Base-by-base conservation (phyloP, 164 flowering plant genomes). In the Umbilicus rupestris region DNA sequence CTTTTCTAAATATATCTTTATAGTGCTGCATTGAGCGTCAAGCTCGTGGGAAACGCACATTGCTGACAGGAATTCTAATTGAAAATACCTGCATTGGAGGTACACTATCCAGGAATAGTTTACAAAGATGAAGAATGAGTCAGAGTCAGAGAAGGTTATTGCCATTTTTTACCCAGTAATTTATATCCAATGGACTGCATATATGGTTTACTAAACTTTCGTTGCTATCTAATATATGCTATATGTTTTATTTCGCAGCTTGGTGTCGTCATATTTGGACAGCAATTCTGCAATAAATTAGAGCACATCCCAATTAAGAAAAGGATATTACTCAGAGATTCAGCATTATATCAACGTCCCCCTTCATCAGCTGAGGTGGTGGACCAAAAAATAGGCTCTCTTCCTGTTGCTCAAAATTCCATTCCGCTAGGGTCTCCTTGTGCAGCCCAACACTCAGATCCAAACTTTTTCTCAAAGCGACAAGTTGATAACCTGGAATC, bases 291-390 rank as follows among this genome's bases (percentile, higher is more conserved):
- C 66, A 84, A 77, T 16, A 76, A 77, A 67, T 55, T 72, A 50
- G 90, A 82, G 77, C 79, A 77, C 71, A 76, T 89, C 17, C 96
- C 96, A 15, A 76, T 84, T 57, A 89, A 89, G 81, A 89, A 89
- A 67, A 79, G 96, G 72, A 85, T 83, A 73, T 71, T 73, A 57
- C 42, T 78, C 45, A 76, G 72, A 30, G 72, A 85, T 62, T 79
- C 87, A 33, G 81, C 88, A 28, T 79, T 86, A 63, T 79, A 78
- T 0, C 66, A 74, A 11, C 72, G 63, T 24, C 62, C 67, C 39
- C 49, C 65, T n/a, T 67, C 75, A 28, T 55, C 60, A 55, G 33
- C 19, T 15, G 60, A 55, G 28, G 35, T 26, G 17, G 2, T 14
- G 33, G 33, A 55, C 19, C 60, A 55, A 26, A 55, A 28, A 26